phyloP scores from a whole-genome alignment of 2,329 filamentous ascomycete species.

The Penicillium verrucosum region DNA sequence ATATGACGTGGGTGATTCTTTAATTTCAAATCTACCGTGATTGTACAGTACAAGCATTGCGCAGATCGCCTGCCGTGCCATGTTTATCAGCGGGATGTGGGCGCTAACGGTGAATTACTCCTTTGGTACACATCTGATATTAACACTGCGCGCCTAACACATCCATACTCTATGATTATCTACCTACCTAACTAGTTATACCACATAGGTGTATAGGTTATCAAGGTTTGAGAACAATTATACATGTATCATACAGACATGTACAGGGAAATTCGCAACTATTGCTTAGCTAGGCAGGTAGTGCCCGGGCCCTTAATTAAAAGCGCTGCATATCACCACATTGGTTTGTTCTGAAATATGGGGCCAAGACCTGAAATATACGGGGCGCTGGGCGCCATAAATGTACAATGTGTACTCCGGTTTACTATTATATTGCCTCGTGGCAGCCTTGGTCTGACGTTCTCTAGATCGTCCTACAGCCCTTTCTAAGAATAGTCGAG shows the following conservation, averaged over 20 bases:
- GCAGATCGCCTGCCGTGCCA: conserved; percentile 1
- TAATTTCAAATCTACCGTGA: neutral
- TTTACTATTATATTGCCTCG: neutral
- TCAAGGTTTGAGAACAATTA: neutral
- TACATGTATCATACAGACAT: neutral
- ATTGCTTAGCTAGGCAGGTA: neutral
- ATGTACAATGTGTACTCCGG: neutral
- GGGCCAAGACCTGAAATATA: neutral
- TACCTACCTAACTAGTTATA: no score
- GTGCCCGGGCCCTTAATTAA: neutral
- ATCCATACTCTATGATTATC: neutral
- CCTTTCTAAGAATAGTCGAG: neutral
- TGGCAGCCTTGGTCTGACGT: neutral
- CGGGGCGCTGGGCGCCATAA: neutral
- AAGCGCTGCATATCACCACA: neutral
- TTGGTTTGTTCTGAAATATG: neutral
- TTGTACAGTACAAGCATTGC: neutral
- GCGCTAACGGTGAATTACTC: neutral
- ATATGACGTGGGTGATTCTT: neutral
- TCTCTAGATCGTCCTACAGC: neutral
- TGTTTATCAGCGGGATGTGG: neutral
- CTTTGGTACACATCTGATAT: neutral
- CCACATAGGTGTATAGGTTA: neutral
- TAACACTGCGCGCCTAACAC: neutral
- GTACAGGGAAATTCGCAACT: neutral